Conservation (phyloP, 371 early-diverging fungal genomes). For the Mucor irregularis region DNA sequence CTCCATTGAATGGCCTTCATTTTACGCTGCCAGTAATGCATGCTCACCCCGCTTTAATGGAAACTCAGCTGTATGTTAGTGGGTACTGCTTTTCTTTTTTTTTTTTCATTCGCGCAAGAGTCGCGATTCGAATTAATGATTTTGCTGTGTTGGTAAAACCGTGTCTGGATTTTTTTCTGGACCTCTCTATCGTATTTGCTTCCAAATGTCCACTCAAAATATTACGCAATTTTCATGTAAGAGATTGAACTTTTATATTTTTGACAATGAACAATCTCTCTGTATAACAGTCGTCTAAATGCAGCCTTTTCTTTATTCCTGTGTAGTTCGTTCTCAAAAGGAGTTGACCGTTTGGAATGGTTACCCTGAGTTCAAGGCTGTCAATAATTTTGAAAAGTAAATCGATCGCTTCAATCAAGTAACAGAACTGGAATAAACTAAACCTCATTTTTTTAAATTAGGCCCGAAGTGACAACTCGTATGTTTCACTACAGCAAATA, state of each 20-base stretch:
- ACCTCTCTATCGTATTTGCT: conserved; percentile 9
- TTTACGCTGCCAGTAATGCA: no score
- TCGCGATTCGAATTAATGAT: background rate
- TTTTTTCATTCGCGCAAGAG: background rate
- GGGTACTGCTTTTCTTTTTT: background rate
- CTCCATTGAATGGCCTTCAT: no score
- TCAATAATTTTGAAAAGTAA: conserved; percentile 56
- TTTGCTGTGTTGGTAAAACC: no score
- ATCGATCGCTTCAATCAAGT: background rate
- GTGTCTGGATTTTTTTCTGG: conserved; percentile 3
- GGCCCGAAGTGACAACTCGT: conserved; percentile 65
- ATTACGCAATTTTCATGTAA: conserved; percentile 60
- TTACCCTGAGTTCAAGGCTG: conserved; percentile 54
- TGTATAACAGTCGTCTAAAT: background rate
- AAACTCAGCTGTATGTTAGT: no score
- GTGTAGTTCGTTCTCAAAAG: conserved; percentile 64
- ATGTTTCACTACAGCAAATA: conserved; percentile 82
- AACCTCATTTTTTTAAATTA: conserved; percentile 20
- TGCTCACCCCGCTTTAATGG: no score
- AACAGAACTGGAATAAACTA: background rate
- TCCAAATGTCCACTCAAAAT: conserved; percentile 26
- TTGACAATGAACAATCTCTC: background rate
- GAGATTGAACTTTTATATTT: background rate
- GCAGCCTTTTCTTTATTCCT: background rate
- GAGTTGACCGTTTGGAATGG: conserved; percentile 67